Percentiles rank a stretch among this genome's conserved stretches.
phyloP scores from a whole-genome alignment of 306 rosid genomes.

The Medicago arabica region DNA sequence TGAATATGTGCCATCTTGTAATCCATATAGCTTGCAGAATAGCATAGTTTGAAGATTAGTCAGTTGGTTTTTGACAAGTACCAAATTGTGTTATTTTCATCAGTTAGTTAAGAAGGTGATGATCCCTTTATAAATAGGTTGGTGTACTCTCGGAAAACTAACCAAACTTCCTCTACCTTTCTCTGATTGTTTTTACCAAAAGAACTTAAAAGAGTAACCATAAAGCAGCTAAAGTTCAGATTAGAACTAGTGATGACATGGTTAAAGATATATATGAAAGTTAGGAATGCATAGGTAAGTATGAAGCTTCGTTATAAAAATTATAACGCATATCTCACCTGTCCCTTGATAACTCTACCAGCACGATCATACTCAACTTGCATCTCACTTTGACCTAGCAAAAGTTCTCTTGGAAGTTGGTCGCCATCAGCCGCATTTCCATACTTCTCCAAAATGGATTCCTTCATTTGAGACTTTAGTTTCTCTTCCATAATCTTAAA shows the following conservation, averaged over 20 bases:
- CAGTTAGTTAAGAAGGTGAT: no score
- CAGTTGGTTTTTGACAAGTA: no score
- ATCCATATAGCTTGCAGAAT: background rate
- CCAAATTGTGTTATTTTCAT: no score
- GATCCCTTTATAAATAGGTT: no score
- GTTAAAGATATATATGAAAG: no score
- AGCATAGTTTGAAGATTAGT: background rate
- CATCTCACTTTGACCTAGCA: constrained; percentile 65
- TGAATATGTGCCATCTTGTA: background rate
- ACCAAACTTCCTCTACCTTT: no score
- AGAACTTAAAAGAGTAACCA: no score
- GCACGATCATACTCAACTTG: constrained; percentile 67
- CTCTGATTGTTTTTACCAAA: no score
- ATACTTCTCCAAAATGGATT: constrained; percentile 42
- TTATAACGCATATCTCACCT: constrained; percentile 41
- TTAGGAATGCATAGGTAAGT: no score
- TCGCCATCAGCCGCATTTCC: constrained; percentile 42
- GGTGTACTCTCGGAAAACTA: no score
- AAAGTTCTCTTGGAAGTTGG: constrained; percentile 59
- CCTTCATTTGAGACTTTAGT: constrained; percentile 62
- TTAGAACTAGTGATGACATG: background rate
- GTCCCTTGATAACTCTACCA: constrained; percentile 51
- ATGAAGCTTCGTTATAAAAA: background rate
- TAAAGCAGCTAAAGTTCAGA: background rate
- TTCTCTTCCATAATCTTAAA: constrained; percentile 59